Base-by-base conservation (phyloP, 371 early-diverging fungal genomes). In the Saksenaea vasiformis region DNA sequence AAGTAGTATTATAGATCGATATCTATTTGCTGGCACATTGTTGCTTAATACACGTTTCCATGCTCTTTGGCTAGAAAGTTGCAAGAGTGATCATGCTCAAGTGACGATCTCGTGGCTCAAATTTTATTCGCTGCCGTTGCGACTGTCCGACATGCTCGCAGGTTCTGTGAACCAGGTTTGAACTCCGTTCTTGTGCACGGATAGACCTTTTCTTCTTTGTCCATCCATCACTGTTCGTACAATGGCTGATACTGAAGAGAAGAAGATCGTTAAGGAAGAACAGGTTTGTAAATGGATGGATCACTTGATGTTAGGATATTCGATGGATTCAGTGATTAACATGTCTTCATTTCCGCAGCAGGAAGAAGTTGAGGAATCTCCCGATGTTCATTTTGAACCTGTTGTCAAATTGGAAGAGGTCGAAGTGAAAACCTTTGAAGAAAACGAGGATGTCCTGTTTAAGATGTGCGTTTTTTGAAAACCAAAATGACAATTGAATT, bases 361-460 rank as follows among this genome's bases (percentile, higher is more conserved):
- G 75, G 91, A 89, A 62, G 91, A 93, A 69, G 93, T 87, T 67
- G 94, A 85, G n/a, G 85, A 90, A 59, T 92, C 91, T 63, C 81
- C 90, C 58, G 97, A 97, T 62, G 92, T 97, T 60, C 95, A 98
- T 79, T 97, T 98, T 79, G 97, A 97, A 73, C 98, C 98, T 27
- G 84, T 98, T 64, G 78, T 98, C 83, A 95, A 95, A 80, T 88
- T 98, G 43, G 91, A 93, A 64, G 87, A 95, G 60, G 94, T 95
- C 37, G 90, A 93, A 68, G 90, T 94, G 69, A 96, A 97, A 89
- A 96, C 97, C 3, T 79, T 87, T 61, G 98, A 98, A 85, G 98
- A 98, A 80, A 93, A 97, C 67, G 98, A 98, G 77, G 90, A 90
- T 3, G 82, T 84, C 38, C 60, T 92, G 58, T 98, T 96, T 87